Base-by-base conservation (phyloP, 1,284 basidiomycete genomes). In the Anthracocystis panici-leucophaei region DNA sequence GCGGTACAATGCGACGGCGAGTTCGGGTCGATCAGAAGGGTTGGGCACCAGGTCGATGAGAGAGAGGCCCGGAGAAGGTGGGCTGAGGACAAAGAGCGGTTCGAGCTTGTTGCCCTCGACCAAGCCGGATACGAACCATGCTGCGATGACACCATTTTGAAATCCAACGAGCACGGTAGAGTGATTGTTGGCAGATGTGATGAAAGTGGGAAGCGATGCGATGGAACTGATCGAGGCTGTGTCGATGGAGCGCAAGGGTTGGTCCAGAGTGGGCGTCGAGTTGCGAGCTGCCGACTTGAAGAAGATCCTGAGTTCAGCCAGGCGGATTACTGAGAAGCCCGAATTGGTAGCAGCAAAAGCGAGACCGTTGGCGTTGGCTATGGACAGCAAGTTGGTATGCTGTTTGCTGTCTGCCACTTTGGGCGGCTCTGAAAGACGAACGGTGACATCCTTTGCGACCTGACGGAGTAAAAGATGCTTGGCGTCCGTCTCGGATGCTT, bases 401-500 rank as follows among this genome's bases (percentile, higher is more conserved):
- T 55, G 55, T 46, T 72, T 75, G 40, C 66, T 64, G 33, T 77
- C 69, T 5, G 65, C 66, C 18, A 65, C 63, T 23, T 67, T 25
- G 11, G 81, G 65, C 11, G 82, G 81, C n/a, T 69, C 62, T 12
- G 82, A 81, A n/a, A 83, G 57, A 33, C 82, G 75, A n/a, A 82
- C 68, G 25, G 59, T 78, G 46, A 82, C 82, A 65, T 80, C 79
- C 40, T 78, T 73, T n/a, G 75, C 70, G 20, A 83, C 48, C 60
- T 83, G 82, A 38, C 79, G 73, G 11, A 83, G 64, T 44, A 72
- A 44, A 23, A 81, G 65, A 41, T 73, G 68, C 75, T 81, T 35
- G 89, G 88, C 72, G 91, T 92, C 73, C 38, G 50, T 57, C 61
- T 62, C 69, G 40, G 67, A 54, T 49, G 56, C 23, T 66, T 57